These are phyloP conservation scores for Hericium coralloides DNA, from an alignment of 768 basidiomycete species.

Conservation along the genomic window DNA sequence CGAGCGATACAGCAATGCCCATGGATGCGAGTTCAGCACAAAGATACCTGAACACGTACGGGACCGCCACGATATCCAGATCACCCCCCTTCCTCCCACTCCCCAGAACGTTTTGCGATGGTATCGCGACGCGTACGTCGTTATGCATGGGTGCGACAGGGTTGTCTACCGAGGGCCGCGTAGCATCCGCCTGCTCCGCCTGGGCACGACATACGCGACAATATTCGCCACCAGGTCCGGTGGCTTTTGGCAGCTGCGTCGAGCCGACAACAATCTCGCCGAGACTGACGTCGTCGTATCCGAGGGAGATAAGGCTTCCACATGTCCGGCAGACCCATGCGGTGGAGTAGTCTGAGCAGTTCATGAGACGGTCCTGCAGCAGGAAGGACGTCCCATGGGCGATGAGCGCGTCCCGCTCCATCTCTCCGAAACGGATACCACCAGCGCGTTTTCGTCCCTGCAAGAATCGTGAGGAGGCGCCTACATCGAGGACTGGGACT, in stretches of 20 bases:
- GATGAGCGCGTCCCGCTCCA: slow-evolving; percentile 98
- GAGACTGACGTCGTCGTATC: slow-evolving; percentile 82
- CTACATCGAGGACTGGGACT: slow-evolving; percentile 3
- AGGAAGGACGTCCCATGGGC: slow-evolving; percentile 98
- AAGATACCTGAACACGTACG: slow-evolving; percentile 90
- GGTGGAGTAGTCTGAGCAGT: slow-evolving; percentile 98
- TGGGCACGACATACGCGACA: slow-evolving; percentile 85
- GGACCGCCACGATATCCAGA: slow-evolving; percentile 92
- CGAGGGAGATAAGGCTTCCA: slow-evolving; percentile 90
- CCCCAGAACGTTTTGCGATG: slow-evolving; percentile 58
- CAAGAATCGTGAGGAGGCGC: slow-evolving; percentile 6
- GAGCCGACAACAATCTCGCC: slow-evolving; percentile 51
- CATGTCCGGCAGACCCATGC: slow-evolving; percentile 98
- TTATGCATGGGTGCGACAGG: slow-evolving; percentile 35
- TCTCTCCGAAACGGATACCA: slow-evolving; percentile 99
- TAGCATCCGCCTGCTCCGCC: slow-evolving; percentile 52
- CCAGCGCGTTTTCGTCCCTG: slow-evolving; percentile 95
- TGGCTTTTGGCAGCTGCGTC: slow-evolving; percentile 42
- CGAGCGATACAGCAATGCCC: slow-evolving; percentile 89
- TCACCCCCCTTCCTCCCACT: slow-evolving; percentile 59
- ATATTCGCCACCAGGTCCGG: slow-evolving; percentile 84
- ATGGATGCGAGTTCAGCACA: slow-evolving; percentile 97
- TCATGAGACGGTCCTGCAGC: slow-evolving; percentile 97
- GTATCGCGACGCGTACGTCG: slow-evolving; percentile 57
- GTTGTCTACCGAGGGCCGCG: slow-evolving; percentile 49